Evolutionary conservation across 2,329 filamentous ascomycete species (phyloP).

Genomic region (Ploettnerulaceae sp.): DNA sequence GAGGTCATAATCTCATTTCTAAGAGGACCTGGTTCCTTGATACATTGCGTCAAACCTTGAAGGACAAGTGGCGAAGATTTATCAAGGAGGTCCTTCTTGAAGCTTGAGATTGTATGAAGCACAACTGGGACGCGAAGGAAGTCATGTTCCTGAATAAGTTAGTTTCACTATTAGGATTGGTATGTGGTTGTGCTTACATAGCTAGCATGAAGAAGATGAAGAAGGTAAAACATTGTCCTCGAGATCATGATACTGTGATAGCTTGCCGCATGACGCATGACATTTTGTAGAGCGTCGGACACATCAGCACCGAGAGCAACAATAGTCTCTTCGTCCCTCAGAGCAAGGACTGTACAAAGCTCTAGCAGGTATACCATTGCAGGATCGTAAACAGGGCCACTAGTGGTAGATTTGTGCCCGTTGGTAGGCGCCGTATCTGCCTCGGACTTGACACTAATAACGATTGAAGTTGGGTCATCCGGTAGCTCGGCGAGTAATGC

Average conservation of each 20-base stretch:
- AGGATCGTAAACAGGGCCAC: constrained; percentile 72
- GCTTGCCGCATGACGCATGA: constrained; percentile 73
- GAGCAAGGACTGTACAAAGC: constrained; percentile 74
- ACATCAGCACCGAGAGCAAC: constrained; percentile 71
- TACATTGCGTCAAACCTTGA: constrained; percentile 73
- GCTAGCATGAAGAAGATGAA: constrained; percentile 75
- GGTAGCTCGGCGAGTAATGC: constrained; percentile 79
- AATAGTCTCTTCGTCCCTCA: constrained; percentile 70
- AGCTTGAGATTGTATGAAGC: constrained; percentile 84
- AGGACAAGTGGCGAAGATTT: constrained; percentile 72
- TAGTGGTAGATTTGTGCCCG: constrained; percentile 50
- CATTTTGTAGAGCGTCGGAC: constrained; percentile 71
- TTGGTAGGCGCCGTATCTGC: constrained; percentile 59
- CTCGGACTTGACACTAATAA: constrained; percentile 90
- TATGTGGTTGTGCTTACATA: constrained; percentile 57
- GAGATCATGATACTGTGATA: constrained; percentile 82
- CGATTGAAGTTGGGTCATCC: constrained; percentile 72
- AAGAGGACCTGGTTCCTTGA: constrained; percentile 70
- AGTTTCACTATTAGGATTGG: constrained; percentile 23
- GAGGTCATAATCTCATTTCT: constrained; percentile 93
- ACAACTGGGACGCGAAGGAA: constrained; percentile 90
- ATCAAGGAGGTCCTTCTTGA: constrained; percentile 71
- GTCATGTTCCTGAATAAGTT: constrained; percentile 63
- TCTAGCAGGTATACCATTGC: constrained; percentile 87
- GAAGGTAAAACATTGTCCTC: constrained; percentile 78